Base-by-base conservation (phyloP, 805 yeast species). In the Yarrowia bubula region DNA sequence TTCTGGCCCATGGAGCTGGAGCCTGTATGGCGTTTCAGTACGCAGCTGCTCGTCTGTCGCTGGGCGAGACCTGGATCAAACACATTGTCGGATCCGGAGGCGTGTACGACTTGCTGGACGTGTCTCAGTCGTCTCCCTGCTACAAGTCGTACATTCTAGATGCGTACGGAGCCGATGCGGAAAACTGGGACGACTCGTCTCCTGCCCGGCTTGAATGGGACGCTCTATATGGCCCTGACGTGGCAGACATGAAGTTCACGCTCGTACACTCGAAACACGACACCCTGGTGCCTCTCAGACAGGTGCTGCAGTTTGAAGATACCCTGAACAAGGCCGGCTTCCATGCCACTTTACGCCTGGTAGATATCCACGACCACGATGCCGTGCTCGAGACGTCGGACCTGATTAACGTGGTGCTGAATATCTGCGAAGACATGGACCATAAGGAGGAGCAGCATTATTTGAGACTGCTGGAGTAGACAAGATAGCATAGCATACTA, bases 1-100 rank as follows among this genome's bases (percentile, higher is more conserved):
- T 85, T 0, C 77, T 83, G 10, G 97, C 96, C 0, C 96, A 90
- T 75, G 88, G 95, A 1, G 95, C 86, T 4, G 97, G 97, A 1
- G 90, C 92, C 1, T 85, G 89, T 1, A 71, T 89, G 53, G 76
- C 81, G 4, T 77, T 86, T 39, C 92, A 88, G 70, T 68, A 82
- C n/a, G 68, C 67, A 6, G 43, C 67, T 1, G 67, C 66, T 7
- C 43, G 65, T 18, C 53, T 65, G 18, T 48, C 66, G 13, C 22
- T 65, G 1, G 66, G 63, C 8, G 67, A 65, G 42, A 65, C 66
- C 14, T 65, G 67, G 67, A 41, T 65, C 47, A 65, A 48, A 15
- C 67, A 63, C 9, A 32, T 65, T 2, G 47, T 65, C 14, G 67
- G 67, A 4, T 65, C 67, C 4, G 67, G 67, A 17, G 67, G 67